A percentile compares a stretch with the other conserved stretches of the same genome.
Conservation (phyloP, 2,329 filamentous ascomycete genomes). For the Cadophora malorum region DNA sequence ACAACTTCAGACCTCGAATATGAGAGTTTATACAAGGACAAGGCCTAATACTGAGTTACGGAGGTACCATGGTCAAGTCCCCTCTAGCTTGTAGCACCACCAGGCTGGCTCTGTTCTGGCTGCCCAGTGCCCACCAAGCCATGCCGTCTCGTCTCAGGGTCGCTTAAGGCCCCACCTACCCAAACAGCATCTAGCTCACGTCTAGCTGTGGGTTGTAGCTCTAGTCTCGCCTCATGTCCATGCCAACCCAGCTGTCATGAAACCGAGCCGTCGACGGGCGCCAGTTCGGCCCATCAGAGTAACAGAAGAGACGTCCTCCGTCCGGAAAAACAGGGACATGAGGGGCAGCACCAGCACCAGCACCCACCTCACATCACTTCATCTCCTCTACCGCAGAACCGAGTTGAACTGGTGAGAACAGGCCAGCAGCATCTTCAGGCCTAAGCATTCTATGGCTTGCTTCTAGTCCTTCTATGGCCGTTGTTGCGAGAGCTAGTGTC, state of each 20-base stretch:
- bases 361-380: neutral
- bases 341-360: neutral
- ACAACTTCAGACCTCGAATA: neutral
- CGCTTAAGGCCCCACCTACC: neutral
- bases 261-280: slow-evolving; percentile 29
- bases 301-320: neutral
- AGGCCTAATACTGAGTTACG: neutral
- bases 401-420: neutral
- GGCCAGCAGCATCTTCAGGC: neutral
- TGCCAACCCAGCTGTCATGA: slow-evolving; percentile 33
- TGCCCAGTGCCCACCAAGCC: too few species aligned
- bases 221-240: neutral
- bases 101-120: slow-evolving; percentile 4
- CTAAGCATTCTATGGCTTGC: slow-evolving; percentile 9
- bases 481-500: slow-evolving; percentile 31
- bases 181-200: slow-evolving; percentile 11
- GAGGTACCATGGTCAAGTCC: neutral
- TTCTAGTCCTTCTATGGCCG: slow-evolving; percentile 35
- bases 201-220: neutral
- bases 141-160: neutral
- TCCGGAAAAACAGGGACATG: slow-evolving; percentile 3
- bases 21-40: neutral
- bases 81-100: slow-evolving; percentile 7
- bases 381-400: neutral
- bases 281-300: slow-evolving; percentile 17